Percentiles rank a stretch among this genome's conserved stretches.
Evolutionary conservation across 2,329 filamentous ascomycete species (phyloP).

Genomic region (Aspergillus sp.): DNA sequence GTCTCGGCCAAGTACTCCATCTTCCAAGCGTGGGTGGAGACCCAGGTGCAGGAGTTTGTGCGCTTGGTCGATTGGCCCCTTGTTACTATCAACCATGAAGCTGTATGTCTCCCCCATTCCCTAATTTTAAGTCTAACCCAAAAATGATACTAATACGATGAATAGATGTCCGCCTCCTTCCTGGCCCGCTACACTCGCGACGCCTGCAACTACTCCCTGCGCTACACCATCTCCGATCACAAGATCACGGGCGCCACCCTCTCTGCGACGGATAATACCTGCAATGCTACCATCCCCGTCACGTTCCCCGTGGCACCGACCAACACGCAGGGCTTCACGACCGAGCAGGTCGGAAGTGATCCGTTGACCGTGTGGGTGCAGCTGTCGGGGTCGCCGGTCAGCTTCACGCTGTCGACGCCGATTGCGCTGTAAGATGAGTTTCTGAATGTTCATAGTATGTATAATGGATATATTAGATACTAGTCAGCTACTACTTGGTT

Average conservation of each 20-base stretch:
- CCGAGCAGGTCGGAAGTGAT: slow-evolving; percentile 58
- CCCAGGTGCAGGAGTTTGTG: slow-evolving; percentile 55
- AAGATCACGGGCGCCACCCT: slow-evolving; percentile 56
- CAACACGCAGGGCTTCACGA: slow-evolving; percentile 46
- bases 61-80: slow-evolving; percentile 58
- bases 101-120: slow-evolving; percentile 36
- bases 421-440: slow-evolving; percentile 32
- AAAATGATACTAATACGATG: not conserved
- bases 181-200: slow-evolving; percentile 57
- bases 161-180: slow-evolving; percentile 51
- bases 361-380: slow-evolving; percentile 55
- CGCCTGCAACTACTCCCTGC: slow-evolving; percentile 53
- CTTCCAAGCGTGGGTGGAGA: slow-evolving; percentile 60
- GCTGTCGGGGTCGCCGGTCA: slow-evolving; percentile 49
- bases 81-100: slow-evolving; percentile 58
- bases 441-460: no score
- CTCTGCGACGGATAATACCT: slow-evolving; percentile 52
- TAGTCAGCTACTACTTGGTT: not conserved
- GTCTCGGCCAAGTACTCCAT: slow-evolving; percentile 52
- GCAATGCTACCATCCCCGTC: slow-evolving; percentile 55
- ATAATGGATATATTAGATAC: not conserved
- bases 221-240: slow-evolving; percentile 47
- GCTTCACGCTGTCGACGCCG: slow-evolving; percentile 45
- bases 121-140: not conserved
- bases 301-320: slow-evolving; percentile 53